phyloP scores from a whole-genome alignment of 2,329 filamentous ascomycete genomes.

The Fonsecaea multimorphosa region DNA sequence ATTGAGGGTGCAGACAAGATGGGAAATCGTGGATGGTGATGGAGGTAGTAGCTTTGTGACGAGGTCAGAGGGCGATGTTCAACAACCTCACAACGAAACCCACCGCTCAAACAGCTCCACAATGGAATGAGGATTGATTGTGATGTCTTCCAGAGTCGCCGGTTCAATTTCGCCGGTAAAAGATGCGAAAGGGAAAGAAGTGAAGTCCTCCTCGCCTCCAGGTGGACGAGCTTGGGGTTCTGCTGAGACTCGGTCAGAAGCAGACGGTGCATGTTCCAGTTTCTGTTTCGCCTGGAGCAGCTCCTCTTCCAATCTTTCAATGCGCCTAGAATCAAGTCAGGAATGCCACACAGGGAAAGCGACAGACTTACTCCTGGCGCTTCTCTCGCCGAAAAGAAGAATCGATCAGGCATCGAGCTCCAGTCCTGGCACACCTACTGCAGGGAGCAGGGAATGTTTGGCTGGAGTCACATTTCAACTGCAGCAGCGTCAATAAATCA shows the following conservation, averaged over 20 bases:
- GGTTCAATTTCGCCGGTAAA: constrained; percentile 13
- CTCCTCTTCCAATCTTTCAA: constrained; percentile 19
- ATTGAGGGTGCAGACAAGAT: constrained; percentile 13
- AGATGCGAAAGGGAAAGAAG: constrained; percentile 11
- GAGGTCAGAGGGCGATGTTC: neutral
- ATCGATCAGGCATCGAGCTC: constrained; percentile 16
- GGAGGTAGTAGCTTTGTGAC: constrained; percentile 14
- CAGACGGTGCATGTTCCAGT: constrained; percentile 10
- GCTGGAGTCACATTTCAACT: constrained; percentile 19
- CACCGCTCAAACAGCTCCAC: constrained; percentile 21
- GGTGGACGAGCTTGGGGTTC: constrained; percentile 1
- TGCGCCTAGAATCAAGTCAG: constrained; percentile 13
- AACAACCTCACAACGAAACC: neutral
- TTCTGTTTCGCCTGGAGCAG: constrained; percentile 17
- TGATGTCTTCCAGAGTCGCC: constrained; percentile 12
- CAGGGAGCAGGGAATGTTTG: constrained; percentile 19
- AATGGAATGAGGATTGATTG: constrained; percentile 10
- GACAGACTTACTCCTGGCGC: constrained; percentile 18
- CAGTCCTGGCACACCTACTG: constrained; percentile 11
- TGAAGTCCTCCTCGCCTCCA: constrained; percentile 16
- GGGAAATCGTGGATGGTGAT: constrained; percentile 17
- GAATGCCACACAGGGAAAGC: neutral
- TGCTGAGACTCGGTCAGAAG: neutral
- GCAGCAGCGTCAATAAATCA: neutral
- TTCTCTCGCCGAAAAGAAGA: constrained; percentile 20